Conservation (phyloP, 2,329 filamentous ascomycete genomes). For the Hypomyces rosellus region DNA sequence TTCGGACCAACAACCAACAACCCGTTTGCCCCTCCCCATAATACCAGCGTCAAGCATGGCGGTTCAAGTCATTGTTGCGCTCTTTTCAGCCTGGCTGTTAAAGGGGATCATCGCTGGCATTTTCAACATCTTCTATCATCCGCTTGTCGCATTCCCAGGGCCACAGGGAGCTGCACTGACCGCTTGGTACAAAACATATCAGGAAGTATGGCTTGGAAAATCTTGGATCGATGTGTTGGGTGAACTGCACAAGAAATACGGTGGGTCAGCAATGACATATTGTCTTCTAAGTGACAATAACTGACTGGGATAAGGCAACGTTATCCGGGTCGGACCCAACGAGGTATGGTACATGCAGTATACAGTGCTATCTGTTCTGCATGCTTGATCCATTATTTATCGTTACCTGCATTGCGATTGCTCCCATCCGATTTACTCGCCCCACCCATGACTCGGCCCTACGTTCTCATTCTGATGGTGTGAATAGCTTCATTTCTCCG, state of each 20-base stretch:
- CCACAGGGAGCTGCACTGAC: neutral
- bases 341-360: neutral
- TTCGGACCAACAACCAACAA: too few relatives aligned
- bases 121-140: neutral
- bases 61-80: neutral
- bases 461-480: neutral
- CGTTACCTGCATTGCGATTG: neutral
- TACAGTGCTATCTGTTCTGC: too few relatives aligned
- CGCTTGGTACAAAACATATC: neutral
- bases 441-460: too few relatives aligned
- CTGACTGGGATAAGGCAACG: neutral
- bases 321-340: neutral
- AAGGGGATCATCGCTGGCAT: neutral
- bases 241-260: neutral
- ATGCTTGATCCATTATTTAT: too few relatives aligned
- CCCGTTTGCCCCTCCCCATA: neutral
- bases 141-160: neutral
- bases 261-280: neutral
- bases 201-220: neutral
- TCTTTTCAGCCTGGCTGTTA: neutral
- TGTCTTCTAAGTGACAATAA: neutral
- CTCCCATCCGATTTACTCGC: too few relatives aligned
- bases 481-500: neutral
- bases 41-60: neutral
- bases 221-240: neutral